These are phyloP conservation scores for Ophiostoma himal-ulmi DNA, from an alignment of 2,329 filamentous ascomycete species.

Conservation along the genomic window DNA sequence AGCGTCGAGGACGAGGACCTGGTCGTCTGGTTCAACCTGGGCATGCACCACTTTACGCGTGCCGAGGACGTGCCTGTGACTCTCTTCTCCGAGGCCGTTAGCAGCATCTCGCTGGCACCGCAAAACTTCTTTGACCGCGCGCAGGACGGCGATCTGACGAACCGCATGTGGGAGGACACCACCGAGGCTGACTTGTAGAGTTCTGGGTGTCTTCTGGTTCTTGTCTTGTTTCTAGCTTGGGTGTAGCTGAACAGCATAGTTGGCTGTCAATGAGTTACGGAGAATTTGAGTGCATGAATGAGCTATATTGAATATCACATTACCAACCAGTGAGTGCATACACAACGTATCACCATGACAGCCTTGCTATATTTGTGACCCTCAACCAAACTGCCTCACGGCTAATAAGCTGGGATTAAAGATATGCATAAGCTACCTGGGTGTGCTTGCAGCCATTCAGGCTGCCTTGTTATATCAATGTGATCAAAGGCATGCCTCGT, in stretches of 20 bases:
- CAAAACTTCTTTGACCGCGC: constrained; percentile 34
- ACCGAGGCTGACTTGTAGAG: too few relatives aligned
- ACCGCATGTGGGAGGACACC: constrained; percentile 28
- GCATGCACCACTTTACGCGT: constrained; percentile 46
- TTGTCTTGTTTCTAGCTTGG: background rate
- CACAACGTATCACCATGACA: background rate
- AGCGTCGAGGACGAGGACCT: constrained; percentile 37
- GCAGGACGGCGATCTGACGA: constrained; percentile 36
- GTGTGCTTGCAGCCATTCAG: too few relatives aligned
- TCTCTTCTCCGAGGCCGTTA: constrained; percentile 33
- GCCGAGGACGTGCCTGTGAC: constrained; percentile 36
- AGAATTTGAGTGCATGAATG: background rate
- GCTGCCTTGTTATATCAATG: too few relatives aligned
- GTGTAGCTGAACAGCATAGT: background rate
- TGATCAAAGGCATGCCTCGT: background rate
- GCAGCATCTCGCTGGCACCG: constrained; percentile 33
- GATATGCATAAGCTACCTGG: too few relatives aligned
- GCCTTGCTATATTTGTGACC: background rate
- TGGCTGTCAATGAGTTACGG: background rate
- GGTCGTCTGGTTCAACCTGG: constrained; percentile 47
- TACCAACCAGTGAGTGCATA: background rate
- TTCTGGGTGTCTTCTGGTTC: background rate
- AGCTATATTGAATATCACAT: background rate
- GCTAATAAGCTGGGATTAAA: too few relatives aligned
- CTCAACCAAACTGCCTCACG: too few relatives aligned